Evolutionary conservation across 1,139 yeast genomes (phyloP).

Genomic region (Candida labiduridarum): DNA sequence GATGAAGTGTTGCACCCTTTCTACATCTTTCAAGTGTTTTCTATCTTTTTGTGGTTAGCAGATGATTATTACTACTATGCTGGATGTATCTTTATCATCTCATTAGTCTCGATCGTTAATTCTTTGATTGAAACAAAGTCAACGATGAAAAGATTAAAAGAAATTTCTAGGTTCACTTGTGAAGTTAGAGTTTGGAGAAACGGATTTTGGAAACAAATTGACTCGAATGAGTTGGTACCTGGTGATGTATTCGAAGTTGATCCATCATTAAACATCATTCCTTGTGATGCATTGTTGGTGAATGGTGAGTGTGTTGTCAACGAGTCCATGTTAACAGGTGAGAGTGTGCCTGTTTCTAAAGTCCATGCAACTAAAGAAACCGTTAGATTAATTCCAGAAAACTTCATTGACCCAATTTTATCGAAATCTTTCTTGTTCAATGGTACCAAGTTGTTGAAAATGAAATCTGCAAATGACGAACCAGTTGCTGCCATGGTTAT

Average conservation of each 20-base stretch:
- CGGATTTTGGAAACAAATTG: conserved; percentile 87
- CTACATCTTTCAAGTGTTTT: conserved; percentile 89
- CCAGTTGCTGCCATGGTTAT: conserved; percentile 88
- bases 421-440: conserved; percentile 78
- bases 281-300: conserved; percentile 85
- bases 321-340: conserved; percentile 97
- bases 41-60: conserved; percentile 86
- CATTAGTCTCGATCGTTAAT: conserved; percentile 75
- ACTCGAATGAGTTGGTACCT: conserved; percentile 85
- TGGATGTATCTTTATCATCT: conserved; percentile 83
- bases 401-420: conserved; percentile 64
- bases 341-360: conserved; percentile 94
- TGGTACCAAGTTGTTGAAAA: conserved; percentile 87
- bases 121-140: conserved; percentile 82
- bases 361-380: conserved; percentile 65
- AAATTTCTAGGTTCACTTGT: conserved; percentile 72
- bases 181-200: conserved; percentile 90
- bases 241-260: conserved; percentile 95
- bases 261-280: conserved; percentile 70
- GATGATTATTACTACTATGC: conserved; percentile 95
- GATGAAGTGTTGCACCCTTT: conserved; percentile 95
- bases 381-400: conserved; percentile 54
- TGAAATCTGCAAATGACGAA: conserved; percentile 63
- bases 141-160: conserved; percentile 71
- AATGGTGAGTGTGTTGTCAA: conserved; percentile 94